Evolutionary conservation across 352 stramenopile species (phyloP).

Genomic region (Peronospora farinosa): DNA sequence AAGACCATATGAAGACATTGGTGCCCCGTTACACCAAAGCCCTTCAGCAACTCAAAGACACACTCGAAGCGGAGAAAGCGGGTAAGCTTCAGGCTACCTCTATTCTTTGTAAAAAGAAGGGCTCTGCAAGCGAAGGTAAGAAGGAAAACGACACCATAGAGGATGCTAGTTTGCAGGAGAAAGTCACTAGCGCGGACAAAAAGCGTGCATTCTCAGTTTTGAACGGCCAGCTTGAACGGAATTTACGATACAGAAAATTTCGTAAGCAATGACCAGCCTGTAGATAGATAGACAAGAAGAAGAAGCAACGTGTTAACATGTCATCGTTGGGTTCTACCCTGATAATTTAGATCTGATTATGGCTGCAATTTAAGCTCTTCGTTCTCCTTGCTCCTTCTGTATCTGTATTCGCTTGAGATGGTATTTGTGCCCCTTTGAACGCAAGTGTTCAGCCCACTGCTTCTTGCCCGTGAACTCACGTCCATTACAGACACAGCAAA

Average conservation of each 20-base stretch:
- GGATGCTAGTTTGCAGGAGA: constrained; percentile 18
- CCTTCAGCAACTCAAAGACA: constrained; percentile 70
- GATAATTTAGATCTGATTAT: constrained; percentile 10
- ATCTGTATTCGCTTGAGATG: constrained; percentile 70
- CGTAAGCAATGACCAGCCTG: constrained; percentile 32
- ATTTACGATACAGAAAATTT: constrained; percentile 34
- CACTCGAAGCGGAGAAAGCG: constrained; percentile 66
- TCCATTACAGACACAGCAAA: constrained; percentile 51
- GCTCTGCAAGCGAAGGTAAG: background rate
- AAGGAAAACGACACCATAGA: constrained; percentile 7
- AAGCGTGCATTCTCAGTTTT: constrained; percentile 59
- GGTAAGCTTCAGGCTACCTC: constrained; percentile 55
- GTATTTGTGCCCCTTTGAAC: constrained; percentile 78
- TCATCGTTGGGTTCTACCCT: constrained; percentile 16
- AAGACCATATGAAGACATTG: constrained; percentile 76
- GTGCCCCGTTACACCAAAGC: constrained; percentile 64
- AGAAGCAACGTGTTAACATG: constrained; percentile 9
- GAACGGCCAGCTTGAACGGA: constrained; percentile 53
- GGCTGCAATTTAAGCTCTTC: background rate
- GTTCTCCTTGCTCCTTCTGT: constrained; percentile 32
- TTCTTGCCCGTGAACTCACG: constrained; percentile 61
- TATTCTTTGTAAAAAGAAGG: constrained; percentile 26
- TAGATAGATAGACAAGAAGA: constrained; percentile 26
- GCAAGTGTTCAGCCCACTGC: constrained; percentile 67
- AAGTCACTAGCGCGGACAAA: constrained; percentile 36